Evolutionary conservation across 768 basidiomycete species (phyloP).

Genomic region (Dictyophora rubrovolvata): DNA sequence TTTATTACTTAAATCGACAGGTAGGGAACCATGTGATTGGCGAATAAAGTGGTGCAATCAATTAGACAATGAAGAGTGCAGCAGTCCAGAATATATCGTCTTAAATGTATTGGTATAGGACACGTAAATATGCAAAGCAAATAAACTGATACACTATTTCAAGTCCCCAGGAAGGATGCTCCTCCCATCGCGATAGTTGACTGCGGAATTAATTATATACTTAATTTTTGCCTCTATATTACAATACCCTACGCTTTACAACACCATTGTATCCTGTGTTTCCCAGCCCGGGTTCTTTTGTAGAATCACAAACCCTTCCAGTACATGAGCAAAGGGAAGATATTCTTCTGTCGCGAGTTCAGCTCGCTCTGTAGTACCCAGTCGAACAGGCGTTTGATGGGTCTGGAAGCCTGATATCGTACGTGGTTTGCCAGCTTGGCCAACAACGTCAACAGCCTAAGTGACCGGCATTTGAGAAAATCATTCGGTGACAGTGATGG

Average conservation of each 20-base stretch:
- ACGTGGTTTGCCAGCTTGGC: constrained; percentile 93
- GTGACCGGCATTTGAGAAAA: neutral
- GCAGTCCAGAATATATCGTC: no score
- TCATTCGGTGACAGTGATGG: neutral
- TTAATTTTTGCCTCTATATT: neutral
- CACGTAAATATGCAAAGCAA: no score
- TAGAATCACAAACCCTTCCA: constrained; percentile 89
- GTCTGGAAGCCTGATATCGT: constrained; percentile 99
- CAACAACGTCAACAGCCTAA: constrained; percentile 93
- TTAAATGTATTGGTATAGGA: no score
- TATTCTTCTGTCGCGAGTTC: constrained; percentile 97
- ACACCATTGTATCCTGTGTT: constrained; percentile 76
- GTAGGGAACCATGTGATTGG: no score
- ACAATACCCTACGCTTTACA: constrained; percentile 28
- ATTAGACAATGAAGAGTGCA: no score
- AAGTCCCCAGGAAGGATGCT: no score
- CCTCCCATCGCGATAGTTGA: no score
- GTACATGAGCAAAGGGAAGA: constrained; percentile 79
- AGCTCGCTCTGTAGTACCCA: constrained; percentile 89
- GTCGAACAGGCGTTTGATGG: constrained; percentile 89
- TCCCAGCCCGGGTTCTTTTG: constrained; percentile 89
- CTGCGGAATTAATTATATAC: neutral
- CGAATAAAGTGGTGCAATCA: no score
- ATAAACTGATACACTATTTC: no score
- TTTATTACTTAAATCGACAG: no score